Percentiles rank a stretch among this genome's conserved stretches.
These are phyloP conservation scores for Ambrosiella xylebori DNA, from an alignment of 2,329 filamentous ascomycete species.

Conservation along the genomic window DNA sequence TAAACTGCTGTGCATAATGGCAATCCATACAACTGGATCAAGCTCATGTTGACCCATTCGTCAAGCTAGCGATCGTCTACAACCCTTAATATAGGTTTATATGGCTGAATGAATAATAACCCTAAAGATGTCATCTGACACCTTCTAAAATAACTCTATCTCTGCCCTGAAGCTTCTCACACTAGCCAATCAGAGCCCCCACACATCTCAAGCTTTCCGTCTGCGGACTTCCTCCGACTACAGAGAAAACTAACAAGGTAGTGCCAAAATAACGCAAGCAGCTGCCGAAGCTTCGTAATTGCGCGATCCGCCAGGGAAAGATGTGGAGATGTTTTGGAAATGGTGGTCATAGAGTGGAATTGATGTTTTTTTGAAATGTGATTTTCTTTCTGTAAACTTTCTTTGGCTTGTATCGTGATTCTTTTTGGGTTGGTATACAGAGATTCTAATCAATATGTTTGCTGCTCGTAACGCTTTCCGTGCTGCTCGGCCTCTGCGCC, in stretches of 20 bases:
- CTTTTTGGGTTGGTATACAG: neutral
- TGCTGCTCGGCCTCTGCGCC: constrained; percentile 45
- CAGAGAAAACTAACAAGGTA: neutral
- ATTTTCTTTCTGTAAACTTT: neutral
- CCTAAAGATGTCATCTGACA: too few relatives aligned
- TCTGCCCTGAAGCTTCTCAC: neutral
- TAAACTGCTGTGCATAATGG: too few relatives aligned
- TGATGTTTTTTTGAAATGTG: neutral
- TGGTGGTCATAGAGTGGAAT: neutral
- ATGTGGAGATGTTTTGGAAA: neutral
- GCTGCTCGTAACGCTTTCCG: constrained; percentile 43
- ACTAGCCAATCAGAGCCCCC: neutral
- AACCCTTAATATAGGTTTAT: too few relatives aligned
- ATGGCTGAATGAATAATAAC: too few relatives aligned
- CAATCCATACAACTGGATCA: too few relatives aligned
- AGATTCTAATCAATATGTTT: constrained; percentile 37
- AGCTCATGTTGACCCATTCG: too few relatives aligned
- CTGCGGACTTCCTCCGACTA: neutral
- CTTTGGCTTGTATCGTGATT: neutral
- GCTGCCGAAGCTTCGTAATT: neutral
- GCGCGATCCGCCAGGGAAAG: neutral
- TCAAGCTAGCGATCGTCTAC: too few relatives aligned
- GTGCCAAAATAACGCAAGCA: neutral
- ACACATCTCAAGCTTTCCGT: neutral
- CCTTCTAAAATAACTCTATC: neutral